Conservation (phyloP, 2,329 filamentous ascomycete genomes). For the Aureobasidium sp. region DNA sequence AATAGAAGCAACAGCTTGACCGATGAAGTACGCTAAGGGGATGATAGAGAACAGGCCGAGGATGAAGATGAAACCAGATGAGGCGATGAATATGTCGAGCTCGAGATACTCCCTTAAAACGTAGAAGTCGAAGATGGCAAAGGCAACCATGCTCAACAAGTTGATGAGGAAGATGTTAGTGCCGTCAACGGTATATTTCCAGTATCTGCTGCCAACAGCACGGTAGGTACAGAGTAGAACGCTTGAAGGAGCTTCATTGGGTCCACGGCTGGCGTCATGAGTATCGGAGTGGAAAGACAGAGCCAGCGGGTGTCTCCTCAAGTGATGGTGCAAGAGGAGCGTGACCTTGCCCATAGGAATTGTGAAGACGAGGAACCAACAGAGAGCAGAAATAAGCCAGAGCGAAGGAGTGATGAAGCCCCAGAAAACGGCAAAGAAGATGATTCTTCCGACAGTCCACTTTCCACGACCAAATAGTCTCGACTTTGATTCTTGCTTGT, state of each 20-base stretch:
- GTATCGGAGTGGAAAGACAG: conserved; percentile 87
- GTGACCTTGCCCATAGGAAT: conserved; percentile 98
- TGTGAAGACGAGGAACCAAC: conserved; percentile 95
- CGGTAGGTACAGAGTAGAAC: conserved; percentile 96
- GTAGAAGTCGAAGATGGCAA: conserved; percentile 89
- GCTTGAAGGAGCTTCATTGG: conserved; percentile 56
- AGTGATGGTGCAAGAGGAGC: conserved; percentile 78
- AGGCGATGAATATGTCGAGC: conserved; percentile 65
- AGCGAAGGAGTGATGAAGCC: conserved; percentile 79
- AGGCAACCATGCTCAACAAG: conserved; percentile 83
- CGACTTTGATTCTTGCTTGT: conserved; percentile 51
- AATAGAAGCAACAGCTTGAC: conserved; percentile 95
- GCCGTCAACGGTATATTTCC: conserved; percentile 98
- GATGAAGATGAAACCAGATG: conserved; percentile 77
- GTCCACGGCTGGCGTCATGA: conserved; percentile 42
- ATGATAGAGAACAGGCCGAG: conserved; percentile 86
- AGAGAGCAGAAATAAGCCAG: conserved; percentile 76
- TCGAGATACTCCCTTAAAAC: conserved; percentile 63
- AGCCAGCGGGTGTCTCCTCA: conserved; percentile 85
- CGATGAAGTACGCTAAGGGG: conserved; percentile 95
- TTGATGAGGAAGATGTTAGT: conserved; percentile 99
- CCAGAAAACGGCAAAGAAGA: conserved; percentile 97
- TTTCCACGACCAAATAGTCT: conserved; percentile 89
- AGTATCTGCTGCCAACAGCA: conserved; percentile 88
- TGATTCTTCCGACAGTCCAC: conserved; percentile 88